These are phyloP conservation scores for Yamadazyma scolyti DNA, from an alignment of 805 yeast species.

Conservation along the genomic window DNA sequence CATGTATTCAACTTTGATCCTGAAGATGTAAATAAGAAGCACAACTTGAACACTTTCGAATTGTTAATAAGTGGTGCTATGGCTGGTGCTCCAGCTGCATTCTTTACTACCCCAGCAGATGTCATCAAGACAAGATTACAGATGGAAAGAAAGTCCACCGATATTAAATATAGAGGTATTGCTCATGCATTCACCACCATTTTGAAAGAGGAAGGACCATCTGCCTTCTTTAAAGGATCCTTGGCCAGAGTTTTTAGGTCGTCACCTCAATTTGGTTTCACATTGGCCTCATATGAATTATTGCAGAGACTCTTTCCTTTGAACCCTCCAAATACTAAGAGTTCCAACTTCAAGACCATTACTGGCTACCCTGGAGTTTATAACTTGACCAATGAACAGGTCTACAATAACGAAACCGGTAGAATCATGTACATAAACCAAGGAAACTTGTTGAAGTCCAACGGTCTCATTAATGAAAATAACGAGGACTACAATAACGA, in stretches of 20 bases:
- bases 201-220: slow-evolving; percentile 74
- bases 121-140: slow-evolving; percentile 94
- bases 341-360: slow-evolving; percentile 41
- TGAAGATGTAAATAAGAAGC: slow-evolving; percentile 50
- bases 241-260: slow-evolving; percentile 92
- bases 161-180: slow-evolving; percentile 72
- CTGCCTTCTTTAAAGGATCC: slow-evolving; percentile 94
- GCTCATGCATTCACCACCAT: slow-evolving; percentile 73
- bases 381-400: slow-evolving; percentile 42
- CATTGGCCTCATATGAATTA: slow-evolving; percentile 94
- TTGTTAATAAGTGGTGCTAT: slow-evolving; percentile 83
- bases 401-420: slow-evolving; percentile 38
- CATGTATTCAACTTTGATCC: slow-evolving; percentile 83
- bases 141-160: slow-evolving; percentile 74
- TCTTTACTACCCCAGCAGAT: slow-evolving; percentile 93
- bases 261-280: slow-evolving; percentile 97
- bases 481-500: slow-evolving; percentile 35
- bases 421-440: slow-evolving; percentile 35
- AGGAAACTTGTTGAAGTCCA: slow-evolving; percentile 31
- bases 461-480: slow-evolving; percentile 23
- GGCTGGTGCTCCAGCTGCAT: slow-evolving; percentile 98
- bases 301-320: slow-evolving; percentile 78
- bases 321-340: slow-evolving; percentile 44
- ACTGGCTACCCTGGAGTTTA: slow-evolving; percentile 46
- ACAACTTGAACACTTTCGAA: slow-evolving; percentile 74